phyloP scores from a whole-genome alignment of 2,329 filamentous ascomycete genomes.

The Fusarium piperis region DNA sequence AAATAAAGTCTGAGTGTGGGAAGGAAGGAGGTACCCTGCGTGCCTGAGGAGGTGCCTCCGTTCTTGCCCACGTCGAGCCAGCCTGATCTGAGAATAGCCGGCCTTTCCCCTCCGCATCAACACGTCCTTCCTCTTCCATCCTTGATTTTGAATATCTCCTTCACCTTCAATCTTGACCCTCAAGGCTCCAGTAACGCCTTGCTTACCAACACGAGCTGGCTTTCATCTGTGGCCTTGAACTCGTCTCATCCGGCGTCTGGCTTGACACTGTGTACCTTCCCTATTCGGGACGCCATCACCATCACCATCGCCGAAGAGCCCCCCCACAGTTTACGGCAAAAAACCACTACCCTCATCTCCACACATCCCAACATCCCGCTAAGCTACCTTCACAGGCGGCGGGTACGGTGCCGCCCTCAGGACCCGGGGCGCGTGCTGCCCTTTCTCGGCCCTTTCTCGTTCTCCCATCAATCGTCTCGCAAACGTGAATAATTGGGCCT shows the following conservation, averaged over 20 bases:
- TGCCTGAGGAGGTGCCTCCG: background rate
- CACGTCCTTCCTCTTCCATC: background rate
- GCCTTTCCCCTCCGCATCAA: background rate
- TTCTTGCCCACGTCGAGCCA: background rate
- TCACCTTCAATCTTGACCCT: background rate
- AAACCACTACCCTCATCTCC: slow-evolving; percentile 25
- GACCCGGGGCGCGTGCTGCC: slow-evolving; percentile 29
- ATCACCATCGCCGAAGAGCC: slow-evolving; percentile 15
- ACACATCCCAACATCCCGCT: slow-evolving; percentile 28
- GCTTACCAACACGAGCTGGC: slow-evolving; percentile 8
- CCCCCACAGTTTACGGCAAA: slow-evolving; percentile 21
- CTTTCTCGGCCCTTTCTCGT: slow-evolving; percentile 38
- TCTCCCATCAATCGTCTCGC: slow-evolving; percentile 20
- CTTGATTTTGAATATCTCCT: background rate
- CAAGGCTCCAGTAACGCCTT: background rate
- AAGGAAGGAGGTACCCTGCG: background rate
- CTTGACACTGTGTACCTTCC: slow-evolving; percentile 26
- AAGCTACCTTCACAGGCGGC: slow-evolving; percentile 6
- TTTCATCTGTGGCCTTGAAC: background rate
- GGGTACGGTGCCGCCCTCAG: slow-evolving; percentile 17
- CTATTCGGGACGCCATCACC: slow-evolving; percentile 19
- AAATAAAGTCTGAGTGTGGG: background rate
- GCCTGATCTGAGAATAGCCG: background rate
- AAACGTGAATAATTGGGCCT: slow-evolving; percentile 19
- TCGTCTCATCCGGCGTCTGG: slow-evolving; percentile 5